Conservation (phyloP, 352 stramenopile genomes). For the Phytophthora vignae region DNA sequence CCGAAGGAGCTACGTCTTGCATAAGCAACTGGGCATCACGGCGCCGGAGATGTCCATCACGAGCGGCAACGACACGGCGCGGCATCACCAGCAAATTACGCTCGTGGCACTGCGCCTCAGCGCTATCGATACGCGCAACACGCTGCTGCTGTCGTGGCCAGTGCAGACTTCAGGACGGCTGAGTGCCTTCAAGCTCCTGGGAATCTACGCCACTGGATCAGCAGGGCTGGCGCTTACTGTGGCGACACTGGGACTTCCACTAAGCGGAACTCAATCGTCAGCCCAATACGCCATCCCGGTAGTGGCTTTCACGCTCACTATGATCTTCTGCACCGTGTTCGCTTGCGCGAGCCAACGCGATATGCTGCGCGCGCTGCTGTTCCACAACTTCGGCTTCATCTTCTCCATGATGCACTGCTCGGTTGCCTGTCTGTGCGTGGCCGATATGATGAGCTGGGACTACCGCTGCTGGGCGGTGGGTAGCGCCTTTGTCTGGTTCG, state of each 20-base stretch:
- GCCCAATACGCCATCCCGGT: slow-evolving; percentile 6
- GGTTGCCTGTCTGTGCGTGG: slow-evolving; percentile 30
- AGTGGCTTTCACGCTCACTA: slow-evolving; percentile 8
- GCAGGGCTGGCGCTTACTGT: slow-evolving; percentile 15
- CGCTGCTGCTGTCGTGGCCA: slow-evolving; percentile 16
- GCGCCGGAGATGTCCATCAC: slow-evolving; percentile 24
- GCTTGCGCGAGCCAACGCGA: slow-evolving; percentile 36
- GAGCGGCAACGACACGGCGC: slow-evolving; percentile 26
- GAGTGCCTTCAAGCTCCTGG: neutral
- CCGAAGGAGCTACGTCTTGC: slow-evolving; percentile 15
- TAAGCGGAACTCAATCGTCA: neutral
- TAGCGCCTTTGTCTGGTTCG: slow-evolving; percentile 40
- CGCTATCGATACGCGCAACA: slow-evolving; percentile 34
- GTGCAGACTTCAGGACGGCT: slow-evolving; percentile 1
- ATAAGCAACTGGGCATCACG: slow-evolving; percentile 35
- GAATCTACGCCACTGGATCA: slow-evolving; percentile 16
- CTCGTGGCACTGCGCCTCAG: slow-evolving; percentile 42
- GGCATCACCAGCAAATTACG: slow-evolving; percentile 44
- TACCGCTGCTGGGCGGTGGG: slow-evolving; percentile 36
- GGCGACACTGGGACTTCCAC: slow-evolving; percentile 13
- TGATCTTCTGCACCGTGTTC: slow-evolving; percentile 18
- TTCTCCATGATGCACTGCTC: slow-evolving; percentile 47
- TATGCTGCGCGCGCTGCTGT: slow-evolving; percentile 26
- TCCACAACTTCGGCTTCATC: slow-evolving; percentile 48
- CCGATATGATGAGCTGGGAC: slow-evolving; percentile 40